A percentile compares a stretch with the other conserved stretches of the same genome.
Evolutionary conservation across 2,329 filamentous ascomycete species (phyloP).

Genomic region (Diaporthe destruens): DNA sequence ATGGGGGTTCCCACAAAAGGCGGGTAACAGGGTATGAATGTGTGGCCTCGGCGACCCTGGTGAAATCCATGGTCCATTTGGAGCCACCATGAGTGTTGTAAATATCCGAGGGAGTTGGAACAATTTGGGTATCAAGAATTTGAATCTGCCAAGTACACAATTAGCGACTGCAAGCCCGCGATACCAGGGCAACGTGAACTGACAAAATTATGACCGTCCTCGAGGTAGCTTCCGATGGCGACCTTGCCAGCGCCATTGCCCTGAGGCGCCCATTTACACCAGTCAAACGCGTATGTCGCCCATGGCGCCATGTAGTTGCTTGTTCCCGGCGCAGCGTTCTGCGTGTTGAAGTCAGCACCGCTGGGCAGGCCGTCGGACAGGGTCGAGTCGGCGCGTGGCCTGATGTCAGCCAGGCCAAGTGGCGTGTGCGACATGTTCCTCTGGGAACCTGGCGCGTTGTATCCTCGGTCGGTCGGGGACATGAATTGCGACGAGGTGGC

Average conservation of each 20-base stretch:
- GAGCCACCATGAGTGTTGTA: constrained; percentile 75
- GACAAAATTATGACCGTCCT: constrained; percentile 98
- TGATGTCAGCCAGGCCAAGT: constrained; percentile 90
- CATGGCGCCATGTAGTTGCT: constrained; percentile 96
- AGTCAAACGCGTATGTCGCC: constrained; percentile 97
- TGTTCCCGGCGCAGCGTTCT: constrained; percentile 75
- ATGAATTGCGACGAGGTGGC: constrained; percentile 72
- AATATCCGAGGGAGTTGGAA: constrained; percentile 76
- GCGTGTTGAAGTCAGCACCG: constrained; percentile 73
- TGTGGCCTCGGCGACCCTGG: constrained; percentile 93
- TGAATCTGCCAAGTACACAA: constrained; percentile 76
- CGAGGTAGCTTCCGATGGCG: constrained; percentile 94
- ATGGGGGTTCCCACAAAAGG: constrained; percentile 95
- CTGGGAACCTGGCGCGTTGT: constrained; percentile 68
- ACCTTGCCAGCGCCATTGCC: constrained; percentile 88
- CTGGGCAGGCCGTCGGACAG: constrained; percentile 79
- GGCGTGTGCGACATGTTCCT: constrained; percentile 84
- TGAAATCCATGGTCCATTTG: constrained; percentile 87
- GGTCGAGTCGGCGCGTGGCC: constrained; percentile 85
- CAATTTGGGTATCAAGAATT: constrained; percentile 90
- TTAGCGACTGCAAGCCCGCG: not conserved
- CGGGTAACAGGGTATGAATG: constrained; percentile 98
- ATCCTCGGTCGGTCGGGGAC: constrained; percentile 68
- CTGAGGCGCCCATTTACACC: constrained; percentile 97
- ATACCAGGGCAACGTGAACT: constrained; percentile 47